phyloP scores from a whole-genome alignment of 2,329 filamentous ascomycete species.

The Penicillium sp. region DNA sequence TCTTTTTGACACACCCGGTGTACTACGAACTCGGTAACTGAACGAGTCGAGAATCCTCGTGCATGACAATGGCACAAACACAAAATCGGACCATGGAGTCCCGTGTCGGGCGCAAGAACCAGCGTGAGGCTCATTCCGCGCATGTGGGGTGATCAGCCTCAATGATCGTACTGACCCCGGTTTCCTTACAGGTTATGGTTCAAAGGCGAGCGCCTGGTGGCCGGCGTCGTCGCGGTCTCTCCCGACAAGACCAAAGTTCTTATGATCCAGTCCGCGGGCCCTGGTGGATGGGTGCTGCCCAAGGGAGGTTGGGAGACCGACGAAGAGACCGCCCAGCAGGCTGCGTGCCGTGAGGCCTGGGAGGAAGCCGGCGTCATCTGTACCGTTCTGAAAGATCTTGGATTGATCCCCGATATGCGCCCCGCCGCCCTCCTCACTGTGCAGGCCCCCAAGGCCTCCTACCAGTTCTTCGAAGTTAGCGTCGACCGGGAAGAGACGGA shows the following conservation, averaged over 20 bases:
- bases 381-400: constrained; percentile 77
- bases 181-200: constrained; percentile 67
- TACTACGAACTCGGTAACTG: not conserved
- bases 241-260: constrained; percentile 81
- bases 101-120: constrained; percentile 46
- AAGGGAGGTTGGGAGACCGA: constrained; percentile 98
- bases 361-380: constrained; percentile 93
- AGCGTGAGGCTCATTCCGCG: constrained; percentile 40
- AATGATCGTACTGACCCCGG: constrained; percentile 19
- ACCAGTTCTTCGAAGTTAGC: constrained; percentile 68
- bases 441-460: constrained; percentile 61
- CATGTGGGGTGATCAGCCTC: constrained; percentile 20
- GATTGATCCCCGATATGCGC: constrained; percentile 77
- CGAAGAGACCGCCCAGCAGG: constrained; percentile 79
- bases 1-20: constrained; percentile 4
- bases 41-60: constrained; percentile 11
- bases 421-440: constrained; percentile 48
- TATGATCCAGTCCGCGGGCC: constrained; percentile 85
- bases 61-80: constrained; percentile 39
- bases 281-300: constrained; percentile 91
- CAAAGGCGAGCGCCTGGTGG: constrained; percentile 88
- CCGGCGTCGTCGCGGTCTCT: constrained; percentile 86
- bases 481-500: constrained; percentile 77
- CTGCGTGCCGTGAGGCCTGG: constrained; percentile 86
- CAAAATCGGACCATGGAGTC: constrained; percentile 45